Evolutionary conservation across 306 rosid species (phyloP), one percentile per base, ranked within the genome.

Genomic region (Chamaecrista fasciculata): DNA sequence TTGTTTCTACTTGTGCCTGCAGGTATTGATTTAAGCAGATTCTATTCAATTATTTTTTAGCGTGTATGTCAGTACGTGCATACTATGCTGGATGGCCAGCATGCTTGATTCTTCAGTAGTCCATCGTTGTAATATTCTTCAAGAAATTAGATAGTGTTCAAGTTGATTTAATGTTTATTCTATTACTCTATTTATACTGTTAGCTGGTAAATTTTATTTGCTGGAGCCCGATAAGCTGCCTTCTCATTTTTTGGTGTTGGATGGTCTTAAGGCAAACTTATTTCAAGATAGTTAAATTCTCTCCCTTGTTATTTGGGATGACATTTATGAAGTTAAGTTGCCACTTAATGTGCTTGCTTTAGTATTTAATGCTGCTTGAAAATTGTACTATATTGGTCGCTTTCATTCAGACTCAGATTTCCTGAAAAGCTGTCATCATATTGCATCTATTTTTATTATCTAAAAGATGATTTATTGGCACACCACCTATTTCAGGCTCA

Each of bases 1-100:
- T 90, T 86, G 18, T 90, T 93, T 84, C 75, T 93, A 74, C 82
- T 93, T 52, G 96, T 87, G 65, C 98, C 97, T 68, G 96, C 98
- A 85, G 98, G 98, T 93, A 85, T 58, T 24, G 34, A 62, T 79
- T 62, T 63, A 47, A 31, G 47, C 66, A 51, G 21, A 67, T 68
- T 33, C 28, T 48, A 18, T 66, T 37, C 60, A 44, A 53, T 40
- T 62, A 29, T 43, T 73, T 64, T 63, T 65, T 33, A 56, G 26
- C n/a, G n/a, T n/a, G n/a, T n/a, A n/a, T 64, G 37, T 11, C 37
- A 71, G 44, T 33, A 40, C 71, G 12, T 43, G 4, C 28, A 33
- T 16, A 59, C 66, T 50, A 48, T 49, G 6, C 23, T 42, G 20
- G 70, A 73, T 43, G 11, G 20, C 33, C 37, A 24, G 34, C 8